phyloP scores from a whole-genome alignment of 768 basidiomycete species.

The Kwoniella heveanensis region DNA sequence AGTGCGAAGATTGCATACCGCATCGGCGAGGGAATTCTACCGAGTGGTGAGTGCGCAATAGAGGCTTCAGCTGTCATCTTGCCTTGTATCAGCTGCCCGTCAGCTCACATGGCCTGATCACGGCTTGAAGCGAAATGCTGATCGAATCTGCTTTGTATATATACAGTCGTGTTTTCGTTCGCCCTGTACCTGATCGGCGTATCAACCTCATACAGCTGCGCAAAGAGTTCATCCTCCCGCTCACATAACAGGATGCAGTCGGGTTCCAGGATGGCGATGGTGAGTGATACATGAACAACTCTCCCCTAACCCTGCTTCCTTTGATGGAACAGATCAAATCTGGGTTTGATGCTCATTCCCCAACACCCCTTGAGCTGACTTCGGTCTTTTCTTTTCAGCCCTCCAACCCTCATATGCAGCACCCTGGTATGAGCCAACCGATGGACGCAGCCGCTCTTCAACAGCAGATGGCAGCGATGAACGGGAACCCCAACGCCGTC shows the following conservation, averaged over 20 bases:
- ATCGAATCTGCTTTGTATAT: neutral
- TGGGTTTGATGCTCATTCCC: too few relatives aligned
- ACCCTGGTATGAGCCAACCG: slow-evolving; percentile 18
- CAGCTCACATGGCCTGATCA: too few relatives aligned
- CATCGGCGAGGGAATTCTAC: too few relatives aligned
- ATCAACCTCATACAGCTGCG: neutral
- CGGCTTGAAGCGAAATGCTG: neutral
- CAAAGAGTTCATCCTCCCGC: neutral
- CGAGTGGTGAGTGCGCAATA: too few relatives aligned
- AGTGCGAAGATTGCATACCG: too few relatives aligned
- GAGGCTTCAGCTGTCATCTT: too few relatives aligned
- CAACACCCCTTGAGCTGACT: neutral
- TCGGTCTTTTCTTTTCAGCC: slow-evolving; percentile 6
- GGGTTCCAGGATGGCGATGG: slow-evolving; percentile 23
- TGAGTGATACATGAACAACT: neutral
- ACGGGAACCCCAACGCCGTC: slow-evolving; percentile 6
- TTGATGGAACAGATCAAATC: neutral
- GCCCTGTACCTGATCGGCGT: neutral
- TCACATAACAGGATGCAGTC: slow-evolving; percentile 15
- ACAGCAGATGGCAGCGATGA: slow-evolving; percentile 20
- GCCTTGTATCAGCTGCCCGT: too few relatives aligned
- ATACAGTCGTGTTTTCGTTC: neutral
- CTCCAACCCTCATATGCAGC: slow-evolving; percentile 19
- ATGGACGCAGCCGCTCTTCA: slow-evolving; percentile 13
- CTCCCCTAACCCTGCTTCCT: neutral